These are phyloP conservation scores for Talaromyces islandicus DNA, from an alignment of 2,329 filamentous ascomycete species.

Conservation along the genomic window DNA sequence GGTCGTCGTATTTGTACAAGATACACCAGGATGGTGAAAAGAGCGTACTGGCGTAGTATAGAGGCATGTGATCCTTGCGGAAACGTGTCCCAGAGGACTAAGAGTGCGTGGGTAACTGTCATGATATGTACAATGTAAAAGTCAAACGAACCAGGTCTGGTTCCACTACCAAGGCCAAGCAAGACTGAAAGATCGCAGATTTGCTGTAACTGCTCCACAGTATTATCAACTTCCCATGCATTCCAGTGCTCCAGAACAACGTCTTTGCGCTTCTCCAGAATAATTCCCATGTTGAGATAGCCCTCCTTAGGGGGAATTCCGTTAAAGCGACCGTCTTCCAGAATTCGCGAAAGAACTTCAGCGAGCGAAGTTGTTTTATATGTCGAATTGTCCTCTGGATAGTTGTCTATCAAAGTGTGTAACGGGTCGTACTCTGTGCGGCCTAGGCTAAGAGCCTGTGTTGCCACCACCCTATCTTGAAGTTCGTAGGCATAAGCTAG, in stretches of 20 bases:
- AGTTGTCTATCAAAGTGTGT: background rate
- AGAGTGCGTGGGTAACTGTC: background rate
- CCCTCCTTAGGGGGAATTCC: background rate
- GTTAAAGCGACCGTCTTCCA: background rate
- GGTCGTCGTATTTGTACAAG: background rate
- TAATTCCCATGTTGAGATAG: background rate
- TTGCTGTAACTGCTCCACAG: background rate
- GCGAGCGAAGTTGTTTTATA: background rate
- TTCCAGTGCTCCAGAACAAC: background rate
- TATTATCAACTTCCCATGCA: background rate
- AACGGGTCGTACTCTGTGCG: background rate
- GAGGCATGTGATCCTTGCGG: background rate
- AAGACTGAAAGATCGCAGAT: background rate
- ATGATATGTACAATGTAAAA: background rate
- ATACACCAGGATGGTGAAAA: background rate
- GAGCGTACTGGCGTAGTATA: background rate
- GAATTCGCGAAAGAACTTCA: background rate
- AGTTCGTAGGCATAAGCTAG: background rate
- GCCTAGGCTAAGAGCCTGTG: background rate
- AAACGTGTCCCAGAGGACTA: background rate
- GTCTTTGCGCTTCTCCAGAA: background rate
- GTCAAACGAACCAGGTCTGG: background rate
- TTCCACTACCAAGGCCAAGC: background rate
- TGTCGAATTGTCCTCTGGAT: background rate
- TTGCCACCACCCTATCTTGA: background rate